Percentiles rank a stretch among this genome's conserved stretches.
phyloP scores from a whole-genome alignment of 306 rosid species.

The Hippophae gyantsensis region DNA sequence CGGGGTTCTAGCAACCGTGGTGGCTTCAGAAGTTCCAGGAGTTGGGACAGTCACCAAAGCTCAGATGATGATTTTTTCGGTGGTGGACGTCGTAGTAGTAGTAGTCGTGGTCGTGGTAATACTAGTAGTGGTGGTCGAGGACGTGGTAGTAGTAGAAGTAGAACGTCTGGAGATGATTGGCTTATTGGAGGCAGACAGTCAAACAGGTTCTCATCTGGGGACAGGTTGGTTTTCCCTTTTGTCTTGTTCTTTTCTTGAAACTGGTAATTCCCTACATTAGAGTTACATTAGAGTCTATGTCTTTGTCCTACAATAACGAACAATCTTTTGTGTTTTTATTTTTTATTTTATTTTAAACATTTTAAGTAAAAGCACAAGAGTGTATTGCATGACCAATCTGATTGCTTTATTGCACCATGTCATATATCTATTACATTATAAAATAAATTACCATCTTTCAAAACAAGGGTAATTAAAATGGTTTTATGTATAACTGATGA shows the following conservation, averaged over 20 bases:
- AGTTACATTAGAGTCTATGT: too few species aligned
- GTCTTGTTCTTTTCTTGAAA: neutral
- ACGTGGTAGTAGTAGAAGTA: slow-evolving; percentile 44
- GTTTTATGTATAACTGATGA: neutral
- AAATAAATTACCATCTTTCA: too few species aligned
- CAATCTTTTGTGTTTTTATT: too few species aligned
- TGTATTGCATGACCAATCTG: too few species aligned
- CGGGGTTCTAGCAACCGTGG: slow-evolving; percentile 47
- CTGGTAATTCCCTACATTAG: neutral
- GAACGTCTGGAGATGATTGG: slow-evolving; percentile 67
- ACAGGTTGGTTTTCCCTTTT: slow-evolving; percentile 38
- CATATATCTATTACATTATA: too few species aligned
- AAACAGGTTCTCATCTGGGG: slow-evolving; percentile 60
- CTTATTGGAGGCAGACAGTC: slow-evolving; percentile 68
- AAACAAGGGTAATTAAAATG: neutral
- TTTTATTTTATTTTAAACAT: too few species aligned
- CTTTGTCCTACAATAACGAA: too few species aligned
- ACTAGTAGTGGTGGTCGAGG: slow-evolving; percentile 37
- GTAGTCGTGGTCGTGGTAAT: slow-evolving; percentile 25
- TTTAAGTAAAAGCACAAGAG: too few species aligned
- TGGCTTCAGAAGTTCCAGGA: slow-evolving; percentile 49
- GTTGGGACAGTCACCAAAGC: slow-evolving; percentile 31
- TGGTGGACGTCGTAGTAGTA: slow-evolving; percentile 30
- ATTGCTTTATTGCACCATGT: too few species aligned
- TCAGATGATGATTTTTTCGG: slow-evolving; percentile 18